Evolutionary conservation across 495 filamentous ascomycete genomes (phyloP).

Genomic region (Rhypophila decipiens): DNA sequence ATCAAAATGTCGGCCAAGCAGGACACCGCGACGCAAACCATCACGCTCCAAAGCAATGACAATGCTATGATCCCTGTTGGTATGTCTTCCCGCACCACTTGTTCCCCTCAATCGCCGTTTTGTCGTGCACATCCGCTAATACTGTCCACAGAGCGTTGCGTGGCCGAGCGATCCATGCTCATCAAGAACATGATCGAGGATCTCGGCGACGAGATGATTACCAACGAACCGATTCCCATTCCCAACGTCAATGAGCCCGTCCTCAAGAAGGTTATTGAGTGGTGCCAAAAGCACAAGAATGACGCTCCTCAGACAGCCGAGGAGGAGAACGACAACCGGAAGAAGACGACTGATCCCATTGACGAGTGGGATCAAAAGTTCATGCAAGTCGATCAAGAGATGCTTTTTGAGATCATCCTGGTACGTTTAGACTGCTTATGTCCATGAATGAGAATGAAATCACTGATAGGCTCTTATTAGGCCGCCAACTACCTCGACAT

Average conservation of each 20-base stretch:
- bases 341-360: conserved; percentile 97
- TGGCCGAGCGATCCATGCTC: conserved; percentile 86
- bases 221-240: conserved; percentile 61
- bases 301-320: conserved; percentile 69
- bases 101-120: conserved; percentile 3
- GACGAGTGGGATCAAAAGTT: conserved; percentile 99
- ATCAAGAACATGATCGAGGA: conserved; percentile 99
- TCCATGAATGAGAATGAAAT: not conserved
- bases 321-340: conserved; percentile 86
- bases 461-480: conserved; percentile 16
- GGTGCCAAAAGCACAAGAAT: conserved; percentile 89
- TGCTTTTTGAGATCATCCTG: conserved; percentile 98
- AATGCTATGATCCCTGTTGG: conserved; percentile 11
- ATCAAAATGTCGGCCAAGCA: conserved; percentile 12
- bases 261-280: conserved; percentile 91
- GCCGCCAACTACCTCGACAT: conserved; percentile 79
- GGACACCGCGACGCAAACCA: conserved; percentile 7
- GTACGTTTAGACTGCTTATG: conserved; percentile 45
- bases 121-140: not conserved
- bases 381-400: conserved; percentile 99
- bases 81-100: conserved; percentile 1
- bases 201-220: conserved; percentile 61
- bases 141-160: conserved; percentile 53
- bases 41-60: conserved; percentile 18
- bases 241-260: conserved; percentile 95